A percentile compares a stretch with the other conserved stretches of the same genome.
Evolutionary conservation across 1,284 basidiomycete species (phyloP).

Genomic region (Cystobasidium pallidum): DNA sequence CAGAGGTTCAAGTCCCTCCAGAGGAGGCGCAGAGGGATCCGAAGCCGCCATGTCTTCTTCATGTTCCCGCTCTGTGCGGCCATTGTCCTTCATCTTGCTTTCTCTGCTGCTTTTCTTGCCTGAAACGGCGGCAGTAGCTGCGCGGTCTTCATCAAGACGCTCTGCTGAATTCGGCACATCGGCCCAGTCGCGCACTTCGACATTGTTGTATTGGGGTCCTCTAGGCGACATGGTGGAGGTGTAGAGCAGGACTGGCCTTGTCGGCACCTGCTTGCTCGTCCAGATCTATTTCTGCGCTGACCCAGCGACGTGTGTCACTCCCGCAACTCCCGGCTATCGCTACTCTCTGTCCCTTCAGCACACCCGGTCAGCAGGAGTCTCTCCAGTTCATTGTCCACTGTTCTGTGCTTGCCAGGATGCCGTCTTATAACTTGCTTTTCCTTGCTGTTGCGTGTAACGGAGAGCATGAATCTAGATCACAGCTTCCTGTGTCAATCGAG

Average conservation of each 20-base stretch:
- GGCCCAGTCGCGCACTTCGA: slow-evolving; percentile 17
- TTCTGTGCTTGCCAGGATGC: too few relatives aligned
- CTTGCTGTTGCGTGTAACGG: too few relatives aligned
- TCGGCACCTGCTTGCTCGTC: neutral
- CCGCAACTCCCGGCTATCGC: neutral
- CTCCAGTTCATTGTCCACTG: too few relatives aligned
- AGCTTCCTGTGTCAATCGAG: too few relatives aligned
- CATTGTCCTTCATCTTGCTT: slow-evolving; percentile 6
- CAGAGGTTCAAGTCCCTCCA: slow-evolving; percentile 16
- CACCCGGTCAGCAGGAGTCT: neutral
- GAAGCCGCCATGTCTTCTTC: neutral
- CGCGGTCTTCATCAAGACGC: neutral
- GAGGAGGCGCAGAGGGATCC: neutral
- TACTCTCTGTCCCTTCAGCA: neutral
- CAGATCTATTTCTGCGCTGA: slow-evolving; percentile 1
- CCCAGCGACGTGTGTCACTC: neutral
- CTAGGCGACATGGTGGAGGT: neutral
- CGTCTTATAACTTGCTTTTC: too few relatives aligned
- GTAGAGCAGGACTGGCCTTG: neutral
- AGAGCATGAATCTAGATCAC: too few relatives aligned
- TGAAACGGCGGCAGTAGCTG: neutral
- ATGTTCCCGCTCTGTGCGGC: neutral
- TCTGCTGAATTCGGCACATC: neutral
- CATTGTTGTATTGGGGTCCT: neutral
- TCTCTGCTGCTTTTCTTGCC: slow-evolving; percentile 2